Conservation (phyloP, 768 basidiomycete species). For the Arthromyces matolae region DNA sequence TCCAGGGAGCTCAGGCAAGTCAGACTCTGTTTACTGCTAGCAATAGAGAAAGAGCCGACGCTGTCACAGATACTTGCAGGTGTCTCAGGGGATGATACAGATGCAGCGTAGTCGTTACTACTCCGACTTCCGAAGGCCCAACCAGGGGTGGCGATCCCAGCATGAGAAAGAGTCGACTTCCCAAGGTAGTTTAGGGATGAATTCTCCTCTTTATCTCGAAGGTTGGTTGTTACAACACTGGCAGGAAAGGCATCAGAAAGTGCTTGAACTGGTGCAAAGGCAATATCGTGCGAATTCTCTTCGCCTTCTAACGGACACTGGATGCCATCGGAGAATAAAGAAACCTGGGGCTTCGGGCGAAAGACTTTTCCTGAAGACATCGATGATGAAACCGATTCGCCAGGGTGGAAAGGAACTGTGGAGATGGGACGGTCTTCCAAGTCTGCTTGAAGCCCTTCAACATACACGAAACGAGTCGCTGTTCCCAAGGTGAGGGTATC, state of each 20-base stretch:
- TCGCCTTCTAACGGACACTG: constrained; percentile 22
- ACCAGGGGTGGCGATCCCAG: constrained; percentile 21
- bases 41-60: constrained; percentile 16
- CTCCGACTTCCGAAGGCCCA: constrained; percentile 16
- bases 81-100: constrained; percentile 27
- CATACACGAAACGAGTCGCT: constrained; percentile 14
- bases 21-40: too few relatives aligned
- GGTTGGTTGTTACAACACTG: too few relatives aligned
- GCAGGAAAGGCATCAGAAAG: constrained; percentile 9
- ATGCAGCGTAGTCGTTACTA: constrained; percentile 29
- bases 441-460: constrained; percentile 6
- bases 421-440: not conserved
- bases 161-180: constrained; percentile 22
- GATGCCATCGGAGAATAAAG: constrained; percentile 18
- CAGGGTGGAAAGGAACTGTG: not conserved
- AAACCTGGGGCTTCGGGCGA: too few relatives aligned
- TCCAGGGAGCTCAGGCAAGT: constrained; percentile 22
- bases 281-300: constrained; percentile 27
- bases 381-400: constrained; percentile 1
- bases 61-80: constrained; percentile 20
- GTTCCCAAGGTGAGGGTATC: constrained; percentile 15
- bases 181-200: constrained; percentile 8
- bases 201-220: not conserved
- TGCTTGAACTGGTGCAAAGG: constrained; percentile 21
- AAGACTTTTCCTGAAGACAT: not conserved